Conservation (phyloP, 805 yeast genomes). For the Priceomyces fermenticarens region DNA sequence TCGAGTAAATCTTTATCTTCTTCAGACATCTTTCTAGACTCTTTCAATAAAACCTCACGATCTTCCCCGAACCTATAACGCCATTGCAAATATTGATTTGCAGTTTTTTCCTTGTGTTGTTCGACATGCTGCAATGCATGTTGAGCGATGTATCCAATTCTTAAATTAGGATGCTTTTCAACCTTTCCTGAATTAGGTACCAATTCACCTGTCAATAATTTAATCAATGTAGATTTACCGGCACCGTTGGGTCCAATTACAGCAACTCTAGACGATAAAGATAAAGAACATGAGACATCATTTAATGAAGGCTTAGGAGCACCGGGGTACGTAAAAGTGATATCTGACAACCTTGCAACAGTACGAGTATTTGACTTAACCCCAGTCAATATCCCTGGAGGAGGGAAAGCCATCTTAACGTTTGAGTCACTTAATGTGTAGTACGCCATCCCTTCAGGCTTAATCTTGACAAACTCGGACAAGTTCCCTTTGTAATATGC, state of each 20-base stretch:
- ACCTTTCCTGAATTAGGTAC: slow-evolving; percentile 85
- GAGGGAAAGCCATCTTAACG: slow-evolving; percentile 97
- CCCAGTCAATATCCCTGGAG: slow-evolving; percentile 97
- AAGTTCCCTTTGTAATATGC: slow-evolving; percentile 95
- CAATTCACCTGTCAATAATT: slow-evolving; percentile 87
- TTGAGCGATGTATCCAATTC: slow-evolving; percentile 98
- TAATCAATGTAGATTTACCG: slow-evolving; percentile 94
- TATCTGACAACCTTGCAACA: slow-evolving; percentile 82
- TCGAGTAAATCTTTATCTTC: slow-evolving; percentile 72
- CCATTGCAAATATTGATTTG: slow-evolving; percentile 98
- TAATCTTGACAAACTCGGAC: slow-evolving; percentile 84
- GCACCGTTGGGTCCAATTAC: slow-evolving; percentile 98
- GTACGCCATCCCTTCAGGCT: slow-evolving; percentile 95
- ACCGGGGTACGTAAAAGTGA: slow-evolving; percentile 88
- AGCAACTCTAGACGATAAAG: slow-evolving; percentile 95
- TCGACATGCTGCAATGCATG: slow-evolving; percentile 98
- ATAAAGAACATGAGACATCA: slow-evolving; percentile 83
- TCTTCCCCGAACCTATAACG: slow-evolving; percentile 97
- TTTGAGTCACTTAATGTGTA: slow-evolving; percentile 90
- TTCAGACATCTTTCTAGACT: slow-evolving; percentile 81
- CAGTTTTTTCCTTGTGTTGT: slow-evolving; percentile 95
- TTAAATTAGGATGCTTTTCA: slow-evolving; percentile 96
- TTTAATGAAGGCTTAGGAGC: slow-evolving; percentile 76
- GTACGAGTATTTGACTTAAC: slow-evolving; percentile 93
- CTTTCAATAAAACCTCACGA: slow-evolving; percentile 92